phyloP scores from a whole-genome alignment of 2,329 filamentous ascomycete genomes.

The Neonectria neomacrospora region DNA sequence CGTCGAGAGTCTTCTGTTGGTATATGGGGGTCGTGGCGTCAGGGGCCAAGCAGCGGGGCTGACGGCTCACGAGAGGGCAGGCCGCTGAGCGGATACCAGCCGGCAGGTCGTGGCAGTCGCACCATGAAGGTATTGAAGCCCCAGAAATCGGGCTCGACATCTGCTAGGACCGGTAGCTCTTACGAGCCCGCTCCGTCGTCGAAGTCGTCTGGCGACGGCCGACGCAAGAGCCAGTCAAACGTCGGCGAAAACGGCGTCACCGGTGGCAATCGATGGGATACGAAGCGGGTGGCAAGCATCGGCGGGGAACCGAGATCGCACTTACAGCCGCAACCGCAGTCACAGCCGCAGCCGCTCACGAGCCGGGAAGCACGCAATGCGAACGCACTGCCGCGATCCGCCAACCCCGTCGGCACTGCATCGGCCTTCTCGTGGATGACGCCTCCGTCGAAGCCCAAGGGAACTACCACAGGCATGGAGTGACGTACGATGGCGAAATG shows the following conservation, averaged over 20 bases:
- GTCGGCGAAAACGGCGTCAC: conserved; percentile 43
- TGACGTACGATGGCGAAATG: conserved; percentile 1
- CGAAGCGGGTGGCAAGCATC: conserved; percentile 61
- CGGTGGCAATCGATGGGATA: conserved; percentile 61
- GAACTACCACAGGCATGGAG: conserved; percentile 48
- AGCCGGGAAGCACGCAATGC: conserved; percentile 52
- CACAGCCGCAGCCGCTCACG: conserved; percentile 46
- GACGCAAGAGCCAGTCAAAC: conserved; percentile 64
- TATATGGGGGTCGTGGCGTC: conserved; percentile 79
- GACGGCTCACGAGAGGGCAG: conserved; percentile 66
- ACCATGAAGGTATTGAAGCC: conserved; percentile 94
- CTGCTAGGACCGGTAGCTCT: conserved; percentile 60
- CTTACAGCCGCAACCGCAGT: conserved; percentile 42
- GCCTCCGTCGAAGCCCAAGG: conserved; percentile 52
- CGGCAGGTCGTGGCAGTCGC: conserved; percentile 68
- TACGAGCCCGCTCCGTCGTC: conserved; percentile 62
- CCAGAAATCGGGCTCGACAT: conserved; percentile 70
- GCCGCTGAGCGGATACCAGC: conserved; percentile 75
- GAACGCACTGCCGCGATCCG: conserved; percentile 63
- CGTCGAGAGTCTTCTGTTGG: conserved; percentile 63
- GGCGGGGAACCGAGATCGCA: conserved; percentile 51
- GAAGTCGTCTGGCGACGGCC: conserved; percentile 61
- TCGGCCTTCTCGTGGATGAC: conserved; percentile 96
- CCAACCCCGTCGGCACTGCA: conserved; percentile 90
- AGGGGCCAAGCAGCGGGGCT: conserved; percentile 59